Conservation (phyloP, 306 rosid genomes). For the Prosopis cineraria region DNA sequence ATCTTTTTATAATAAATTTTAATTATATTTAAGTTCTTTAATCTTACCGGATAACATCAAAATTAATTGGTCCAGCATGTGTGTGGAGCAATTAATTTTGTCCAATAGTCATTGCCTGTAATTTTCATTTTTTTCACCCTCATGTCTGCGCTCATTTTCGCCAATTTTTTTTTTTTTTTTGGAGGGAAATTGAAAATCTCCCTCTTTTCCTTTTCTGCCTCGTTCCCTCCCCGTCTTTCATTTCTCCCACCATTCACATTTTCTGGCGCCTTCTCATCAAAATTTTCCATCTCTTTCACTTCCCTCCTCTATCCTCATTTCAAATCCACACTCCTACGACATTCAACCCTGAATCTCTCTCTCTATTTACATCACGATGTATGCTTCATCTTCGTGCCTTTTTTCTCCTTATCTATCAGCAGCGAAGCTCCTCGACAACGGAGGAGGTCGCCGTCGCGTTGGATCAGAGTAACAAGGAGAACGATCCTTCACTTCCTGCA, state of each 20-base stretch:
- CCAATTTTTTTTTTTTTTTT: not conserved
- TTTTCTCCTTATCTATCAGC: no score
- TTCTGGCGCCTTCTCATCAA: not conserved
- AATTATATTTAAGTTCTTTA: no score
- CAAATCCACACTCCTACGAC: not conserved
- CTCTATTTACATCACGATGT: no score
- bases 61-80: no score
- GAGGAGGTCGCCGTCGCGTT: not conserved
- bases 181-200: conserved; percentile 15
- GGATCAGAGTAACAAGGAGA: conserved; percentile 39
- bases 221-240: conserved; percentile 24
- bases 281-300: not conserved
- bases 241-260: not conserved
- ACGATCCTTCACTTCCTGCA: conserved; percentile 12
- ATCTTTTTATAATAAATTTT: no score
- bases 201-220: not conserved
- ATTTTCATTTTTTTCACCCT: no score
- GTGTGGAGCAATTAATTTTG: no score
- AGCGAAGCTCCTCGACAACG: conserved; percentile 18
- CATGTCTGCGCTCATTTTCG: not conserved
- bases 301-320: not conserved
- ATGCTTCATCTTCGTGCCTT: not conserved
- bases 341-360: not conserved
- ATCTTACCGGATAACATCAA: no score
- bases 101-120: no score